A percentile compares a stretch with the other conserved stretches of the same genome.
These are phyloP conservation scores for Calocera cornea DNA, from an alignment of 768 basidiomycete genomes.

Conservation along the genomic window DNA sequence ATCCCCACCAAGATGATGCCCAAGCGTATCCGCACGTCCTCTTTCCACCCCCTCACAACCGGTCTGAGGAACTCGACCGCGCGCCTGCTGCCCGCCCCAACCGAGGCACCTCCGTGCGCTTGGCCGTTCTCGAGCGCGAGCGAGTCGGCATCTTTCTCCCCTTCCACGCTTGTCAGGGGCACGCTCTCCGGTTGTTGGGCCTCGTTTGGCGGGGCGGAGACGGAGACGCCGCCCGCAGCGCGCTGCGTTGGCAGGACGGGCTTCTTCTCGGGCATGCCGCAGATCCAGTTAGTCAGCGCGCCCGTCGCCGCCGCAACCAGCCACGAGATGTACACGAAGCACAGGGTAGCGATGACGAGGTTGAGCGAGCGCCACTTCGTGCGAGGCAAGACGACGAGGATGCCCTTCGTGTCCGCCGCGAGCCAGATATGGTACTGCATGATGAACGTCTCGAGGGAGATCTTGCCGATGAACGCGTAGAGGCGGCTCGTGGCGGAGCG, in stretches of 20 bases:
- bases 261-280: conserved; percentile 24
- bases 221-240: conserved; percentile 13
- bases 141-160: conserved; percentile 21
- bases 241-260: conserved; percentile 14
- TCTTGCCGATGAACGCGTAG: conserved; percentile 73
- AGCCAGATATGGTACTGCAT: conserved; percentile 83
- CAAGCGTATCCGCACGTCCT: conserved; percentile 34
- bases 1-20: conserved; percentile 33
- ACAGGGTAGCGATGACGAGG: conserved; percentile 54
- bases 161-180: conserved; percentile 29
- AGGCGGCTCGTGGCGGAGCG: conserved; percentile 53
- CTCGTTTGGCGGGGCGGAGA: background rate
- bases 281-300: conserved; percentile 43
- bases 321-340: conserved; percentile 73
- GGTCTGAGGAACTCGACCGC: conserved; percentile 20
- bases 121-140: conserved; percentile 25
- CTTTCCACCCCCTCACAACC: conserved; percentile 25
- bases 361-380: conserved; percentile 62
- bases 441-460: conserved; percentile 84
- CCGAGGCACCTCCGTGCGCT: conserved; percentile 33
- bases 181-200: conserved; percentile 9
- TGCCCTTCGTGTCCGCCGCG: conserved; percentile 68
- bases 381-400: conserved; percentile 67
- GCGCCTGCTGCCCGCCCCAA: conserved; percentile 20
- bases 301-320: conserved; percentile 63